Percentiles rank a stretch among this genome's conserved stretches.
Conservation (phyloP, 2,329 filamentous ascomycete species). For the Xylaria sp. region DNA sequence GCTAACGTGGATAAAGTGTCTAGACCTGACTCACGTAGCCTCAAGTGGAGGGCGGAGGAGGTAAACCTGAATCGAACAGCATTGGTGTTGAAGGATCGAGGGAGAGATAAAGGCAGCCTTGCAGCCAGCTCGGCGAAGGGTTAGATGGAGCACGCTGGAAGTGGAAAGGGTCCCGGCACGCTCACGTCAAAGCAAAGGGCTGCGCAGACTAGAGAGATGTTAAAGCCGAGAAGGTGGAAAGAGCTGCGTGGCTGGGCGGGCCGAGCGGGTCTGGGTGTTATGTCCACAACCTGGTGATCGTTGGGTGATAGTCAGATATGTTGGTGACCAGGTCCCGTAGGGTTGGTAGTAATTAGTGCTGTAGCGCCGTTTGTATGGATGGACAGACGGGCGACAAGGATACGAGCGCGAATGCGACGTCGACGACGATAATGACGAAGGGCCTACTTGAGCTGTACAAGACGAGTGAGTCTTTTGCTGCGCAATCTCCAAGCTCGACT, state of each 20-base stretch:
- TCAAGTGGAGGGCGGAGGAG: conserved; percentile 51
- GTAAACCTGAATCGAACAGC: conserved; percentile 45
- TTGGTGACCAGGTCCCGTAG: neutral
- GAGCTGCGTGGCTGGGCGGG: conserved; percentile 10
- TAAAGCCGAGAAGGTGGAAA: conserved; percentile 7
- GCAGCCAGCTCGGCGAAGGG: conserved; percentile 1
- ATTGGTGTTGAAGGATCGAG: conserved; percentile 37
- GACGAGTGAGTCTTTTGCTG: conserved; percentile 3
- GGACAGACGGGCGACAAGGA: neutral
- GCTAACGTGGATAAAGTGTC: conserved; percentile 23
- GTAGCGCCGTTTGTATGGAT: neutral
- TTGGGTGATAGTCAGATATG: neutral
- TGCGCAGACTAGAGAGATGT: conserved; percentile 19
- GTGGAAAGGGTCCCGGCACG: neutral
- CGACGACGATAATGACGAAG: neutral
- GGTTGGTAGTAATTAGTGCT: neutral
- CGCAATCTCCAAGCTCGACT: conserved; percentile 1
- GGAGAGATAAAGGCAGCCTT: conserved; percentile 10
- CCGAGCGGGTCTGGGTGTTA: conserved; percentile 14
- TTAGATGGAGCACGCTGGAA: neutral
- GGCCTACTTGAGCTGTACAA: conserved; percentile 2
- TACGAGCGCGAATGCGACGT: neutral
- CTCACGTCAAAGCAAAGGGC: conserved; percentile 14
- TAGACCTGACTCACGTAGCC: conserved; percentile 49
- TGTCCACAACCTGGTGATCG: neutral